These are phyloP conservation scores for Plasmodium sp. DNA, from an alignment of 169 alveolate genomes.

Conservation along the genomic window DNA sequence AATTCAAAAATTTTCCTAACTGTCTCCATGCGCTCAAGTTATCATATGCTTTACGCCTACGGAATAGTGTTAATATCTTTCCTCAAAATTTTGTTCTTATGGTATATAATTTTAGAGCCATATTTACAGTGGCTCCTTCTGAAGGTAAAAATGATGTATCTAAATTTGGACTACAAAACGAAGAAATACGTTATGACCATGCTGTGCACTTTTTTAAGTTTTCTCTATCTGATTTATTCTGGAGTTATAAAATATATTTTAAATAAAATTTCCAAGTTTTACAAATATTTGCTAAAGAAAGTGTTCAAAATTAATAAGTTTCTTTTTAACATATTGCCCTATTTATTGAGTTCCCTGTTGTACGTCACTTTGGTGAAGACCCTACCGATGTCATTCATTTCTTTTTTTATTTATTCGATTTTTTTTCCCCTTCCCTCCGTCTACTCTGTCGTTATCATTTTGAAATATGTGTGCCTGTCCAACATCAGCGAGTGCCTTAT, in stretches of 20 bases:
- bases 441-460: slow-evolving; percentile 40
- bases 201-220: neutral
- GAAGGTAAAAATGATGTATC: slow-evolving; percentile 15
- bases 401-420: slow-evolving; percentile 40
- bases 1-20: slow-evolving; percentile 28
- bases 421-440: slow-evolving; percentile 63
- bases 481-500: slow-evolving; percentile 3
- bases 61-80: slow-evolving; percentile 60
- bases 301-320: slow-evolving; percentile 24
- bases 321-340: slow-evolving; percentile 48
- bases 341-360: slow-evolving; percentile 18
- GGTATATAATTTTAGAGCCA: slow-evolving; percentile 60
- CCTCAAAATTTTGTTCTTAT: slow-evolving; percentile 25
- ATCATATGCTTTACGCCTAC: slow-evolving; percentile 28
- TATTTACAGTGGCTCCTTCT: slow-evolving; percentile 32
- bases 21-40: slow-evolving; percentile 9
- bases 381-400: slow-evolving; percentile 11
- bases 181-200: slow-evolving; percentile 24
- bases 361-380: slow-evolving; percentile 41
- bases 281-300: slow-evolving; percentile 27
- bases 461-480: slow-evolving; percentile 44
- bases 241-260: slow-evolving; percentile 37
- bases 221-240: neutral
- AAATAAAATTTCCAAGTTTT: slow-evolving; percentile 34
- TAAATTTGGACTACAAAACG: slow-evolving; percentile 20